phyloP scores from a whole-genome alignment of 345 rosid genomes.

The Boechera stricta region DNA sequence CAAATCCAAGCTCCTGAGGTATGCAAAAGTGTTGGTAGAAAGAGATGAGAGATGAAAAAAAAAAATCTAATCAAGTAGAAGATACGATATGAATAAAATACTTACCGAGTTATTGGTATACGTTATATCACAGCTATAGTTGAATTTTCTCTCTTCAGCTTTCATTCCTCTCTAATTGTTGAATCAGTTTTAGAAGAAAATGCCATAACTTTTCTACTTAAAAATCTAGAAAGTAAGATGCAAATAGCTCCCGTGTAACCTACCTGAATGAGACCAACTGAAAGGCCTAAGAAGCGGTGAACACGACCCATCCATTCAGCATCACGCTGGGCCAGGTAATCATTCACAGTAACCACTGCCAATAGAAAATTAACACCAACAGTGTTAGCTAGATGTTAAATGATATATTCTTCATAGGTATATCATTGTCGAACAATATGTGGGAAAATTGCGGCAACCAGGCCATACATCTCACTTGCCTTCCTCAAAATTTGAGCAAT shows the following conservation, averaged over 20 bases:
- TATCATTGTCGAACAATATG: not conserved
- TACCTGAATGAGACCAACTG: constrained; percentile 97
- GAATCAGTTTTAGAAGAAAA: constrained; percentile 32
- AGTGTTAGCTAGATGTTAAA: constrained; percentile 9
- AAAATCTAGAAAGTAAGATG: not conserved
- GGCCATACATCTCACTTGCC: constrained; percentile 21
- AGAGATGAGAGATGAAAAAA: constrained; percentile 1
- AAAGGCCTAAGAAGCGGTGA: constrained; percentile 89
- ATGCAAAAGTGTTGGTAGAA: constrained; percentile 42
- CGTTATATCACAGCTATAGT: constrained; percentile 87
- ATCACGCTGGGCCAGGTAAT: constrained; percentile 96
- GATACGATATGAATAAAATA: constrained; percentile 37
- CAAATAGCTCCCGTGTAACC: constrained; percentile 8
- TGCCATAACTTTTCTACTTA: constrained; percentile 26
- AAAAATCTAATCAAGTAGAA: not conserved
- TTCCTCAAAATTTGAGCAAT: constrained; percentile 19
- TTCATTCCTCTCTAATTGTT: constrained; percentile 78
- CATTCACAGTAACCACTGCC: constrained; percentile 96
- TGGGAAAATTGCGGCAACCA: not conserved
- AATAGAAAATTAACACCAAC: constrained; percentile 41
- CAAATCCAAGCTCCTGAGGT: constrained; percentile 95
- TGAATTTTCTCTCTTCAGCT: constrained; percentile 76
- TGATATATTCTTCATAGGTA: not conserved
- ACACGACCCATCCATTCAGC: constrained; percentile 99
- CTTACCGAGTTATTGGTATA: constrained; percentile 91